Evolutionary conservation across 495 filamentous ascomycete species (phyloP).

Genomic region (Amphirosellinia nigrospora): DNA sequence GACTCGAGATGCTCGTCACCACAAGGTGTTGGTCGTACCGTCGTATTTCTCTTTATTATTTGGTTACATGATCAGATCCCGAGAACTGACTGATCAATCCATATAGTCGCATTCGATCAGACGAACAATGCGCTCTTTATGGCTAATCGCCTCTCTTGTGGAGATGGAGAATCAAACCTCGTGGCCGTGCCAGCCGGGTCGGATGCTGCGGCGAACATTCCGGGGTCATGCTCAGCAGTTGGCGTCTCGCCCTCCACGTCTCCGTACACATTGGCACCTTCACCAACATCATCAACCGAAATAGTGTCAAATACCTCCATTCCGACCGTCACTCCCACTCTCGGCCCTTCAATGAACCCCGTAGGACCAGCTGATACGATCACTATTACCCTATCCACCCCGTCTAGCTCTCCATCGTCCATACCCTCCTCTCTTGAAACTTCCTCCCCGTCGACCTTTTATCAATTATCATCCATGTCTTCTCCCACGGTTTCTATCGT

Average conservation of each 20-base stretch:
- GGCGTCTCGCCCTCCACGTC: constrained; percentile 2
- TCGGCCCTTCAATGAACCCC: not conserved
- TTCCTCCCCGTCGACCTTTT: not conserved
- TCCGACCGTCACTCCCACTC: not conserved
- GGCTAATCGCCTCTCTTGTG: constrained; percentile 37
- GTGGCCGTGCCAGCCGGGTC: constrained; percentile 35
- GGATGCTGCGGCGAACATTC: constrained; percentile 35
- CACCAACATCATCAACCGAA: not conserved
- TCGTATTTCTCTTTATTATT: not conserved
- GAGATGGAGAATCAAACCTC: constrained; percentile 27
- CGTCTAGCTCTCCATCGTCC: not conserved
- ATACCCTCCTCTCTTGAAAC: not conserved
- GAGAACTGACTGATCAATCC: not conserved
- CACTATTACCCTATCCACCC: not conserved
- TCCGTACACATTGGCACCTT: not conserved
- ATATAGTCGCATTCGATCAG: constrained; percentile 40
- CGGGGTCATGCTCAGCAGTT: constrained; percentile 31
- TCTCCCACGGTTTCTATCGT: not conserved
- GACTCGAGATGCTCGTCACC: not conserved
- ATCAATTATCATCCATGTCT: not conserved
- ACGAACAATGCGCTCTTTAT: constrained; percentile 40
- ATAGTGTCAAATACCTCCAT: not conserved
- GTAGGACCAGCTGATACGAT: not conserved
- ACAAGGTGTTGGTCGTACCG: not conserved
- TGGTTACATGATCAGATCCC: not conserved